Conservation (phyloP, 768 basidiomycete genomes). For the Russula brevipes region DNA sequence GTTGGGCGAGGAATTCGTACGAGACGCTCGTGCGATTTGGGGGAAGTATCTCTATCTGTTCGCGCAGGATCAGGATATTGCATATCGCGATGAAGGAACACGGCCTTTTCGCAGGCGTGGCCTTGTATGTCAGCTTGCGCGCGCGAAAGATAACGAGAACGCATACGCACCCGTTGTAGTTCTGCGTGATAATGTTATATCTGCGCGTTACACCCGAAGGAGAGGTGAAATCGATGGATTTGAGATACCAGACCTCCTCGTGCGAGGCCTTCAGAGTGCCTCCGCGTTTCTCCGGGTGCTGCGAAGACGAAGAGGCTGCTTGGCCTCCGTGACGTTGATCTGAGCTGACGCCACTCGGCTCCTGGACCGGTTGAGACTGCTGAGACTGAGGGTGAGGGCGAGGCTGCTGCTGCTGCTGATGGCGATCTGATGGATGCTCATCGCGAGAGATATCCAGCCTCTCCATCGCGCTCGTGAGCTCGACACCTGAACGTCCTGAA, state of each 20-base stretch:
- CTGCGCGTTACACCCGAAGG: slow-evolving; percentile 29
- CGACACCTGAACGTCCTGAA: neutral
- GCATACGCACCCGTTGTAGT: slow-evolving; percentile 68
- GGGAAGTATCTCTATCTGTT: slow-evolving; percentile 69
- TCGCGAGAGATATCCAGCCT: neutral
- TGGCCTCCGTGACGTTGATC: neutral
- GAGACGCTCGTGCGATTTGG: slow-evolving; percentile 62
- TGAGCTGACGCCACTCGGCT: neutral
- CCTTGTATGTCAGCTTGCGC: slow-evolving; percentile 3
- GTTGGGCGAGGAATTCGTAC: slow-evolving; percentile 78
- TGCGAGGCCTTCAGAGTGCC: slow-evolving; percentile 21
- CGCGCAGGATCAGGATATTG: slow-evolving; percentile 86
- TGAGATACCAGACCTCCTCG: slow-evolving; percentile 73
- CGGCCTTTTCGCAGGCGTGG: slow-evolving; percentile 45
- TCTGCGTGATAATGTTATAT: slow-evolving; percentile 72
- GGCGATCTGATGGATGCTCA: neutral
- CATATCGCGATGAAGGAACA: slow-evolving; percentile 91
- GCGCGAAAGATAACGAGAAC: neutral
- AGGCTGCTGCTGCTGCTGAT: neutral
- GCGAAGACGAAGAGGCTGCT: neutral
- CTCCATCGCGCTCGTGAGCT: neutral
- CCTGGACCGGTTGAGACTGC: neutral
- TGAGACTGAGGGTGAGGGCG: neutral
- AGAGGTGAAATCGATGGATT: slow-evolving; percentile 51
- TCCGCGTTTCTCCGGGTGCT: neutral